Evolutionary conservation across 768 basidiomycete species (phyloP), one percentile per base, ranked within the genome.

Genomic region (Pulveroboletus sp.): DNA sequence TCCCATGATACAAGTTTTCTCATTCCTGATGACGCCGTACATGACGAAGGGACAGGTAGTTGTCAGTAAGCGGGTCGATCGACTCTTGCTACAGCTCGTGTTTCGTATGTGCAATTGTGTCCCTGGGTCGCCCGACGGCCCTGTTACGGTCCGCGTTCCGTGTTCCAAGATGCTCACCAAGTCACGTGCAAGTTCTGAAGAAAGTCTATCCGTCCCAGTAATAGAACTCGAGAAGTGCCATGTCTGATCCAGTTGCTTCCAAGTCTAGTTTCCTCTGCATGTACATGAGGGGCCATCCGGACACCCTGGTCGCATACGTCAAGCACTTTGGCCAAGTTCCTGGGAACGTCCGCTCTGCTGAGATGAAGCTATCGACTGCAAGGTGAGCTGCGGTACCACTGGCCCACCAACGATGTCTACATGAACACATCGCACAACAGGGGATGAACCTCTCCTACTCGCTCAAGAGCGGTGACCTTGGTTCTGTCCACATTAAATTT

Each of bases 251-350:
- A 8, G 86, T 90, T 0, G 84, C 85, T 11, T 80, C 81, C 10
- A 86, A 85, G 58, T 88, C 88, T 17, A 73, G 71, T 1, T 93
- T 89, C 63, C 74, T 92, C 38, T 79, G 80, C 64, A 86, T 82
- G 79, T 93, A 92, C 72, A 92, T 91, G 89, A 83, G 79, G 28
- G 81, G 73, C 54, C 90, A 91, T 59, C 86, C 86, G 0, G 89
- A 91, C 61, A 91, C 89, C 2, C 73, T 92, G 56, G 86, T 92
- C 33, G 86, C 86, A 3, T 93, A 90, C 57, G 86, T 85, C 37
- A 86, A 83, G 56, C 79, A 85, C 75, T 88, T 76, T 58, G 87
- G 85, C 8, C 81, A 85, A 55, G 75, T 89, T 10, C 74, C 76
- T 27, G 71, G 71, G 35, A 59, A 63, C 26, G 76, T 89, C n/a